Base-by-base conservation (phyloP, 2,329 filamentous ascomycete species). In the Fusarium kyushuense region DNA sequence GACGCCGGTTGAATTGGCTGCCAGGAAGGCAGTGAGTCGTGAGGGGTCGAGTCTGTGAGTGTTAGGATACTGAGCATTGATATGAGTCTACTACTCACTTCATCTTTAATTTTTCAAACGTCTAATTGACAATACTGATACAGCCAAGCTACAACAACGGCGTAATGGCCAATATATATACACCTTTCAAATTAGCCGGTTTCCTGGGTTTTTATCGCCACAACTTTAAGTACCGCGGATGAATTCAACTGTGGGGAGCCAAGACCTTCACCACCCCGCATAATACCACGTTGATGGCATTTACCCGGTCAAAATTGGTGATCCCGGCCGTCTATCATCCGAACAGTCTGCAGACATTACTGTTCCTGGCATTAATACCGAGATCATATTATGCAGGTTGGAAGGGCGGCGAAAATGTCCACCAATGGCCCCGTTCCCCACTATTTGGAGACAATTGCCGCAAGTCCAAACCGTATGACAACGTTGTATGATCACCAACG, bases 1-100 rank as follows among this genome's bases (percentile, higher is more conserved):
- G 3, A 55, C 61, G 0, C 67, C 66, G 2, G 54, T 63, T 1
- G 58, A 64, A 29, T 66, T 67, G 11, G 63, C 58, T 0, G 54
- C 63, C 7, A 53, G 25, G 19, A 67, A 67, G 17, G 41, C 41
- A 6, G 63, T 67, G 0, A 67, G 41, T 6, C 59, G 53, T 6
- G 51, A 52, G 2, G 58, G 48, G 3, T 63, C 41, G 17, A 67
- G 42, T 2, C 65, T 67, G 21, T 16, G 8, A 5, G 11, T 2
- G 17, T n/a, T 0, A 41, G 14, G 25, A 25, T 25, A 25, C 25
- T n/a, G n/a, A n/a, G n/a, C n/a, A n/a, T n/a, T n/a, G n/a, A n/a
- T n/a, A n/a, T 25, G 3, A 5, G 3, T 0, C 3, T 4, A 6
- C 1, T 5, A 65, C 61, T 23, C 17, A 65, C 62, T 62, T 66